Percentiles rank a stretch among this genome's conserved stretches.
phyloP scores from a whole-genome alignment of 2,329 filamentous ascomycete genomes.

The Clonostachys chloroleuca region DNA sequence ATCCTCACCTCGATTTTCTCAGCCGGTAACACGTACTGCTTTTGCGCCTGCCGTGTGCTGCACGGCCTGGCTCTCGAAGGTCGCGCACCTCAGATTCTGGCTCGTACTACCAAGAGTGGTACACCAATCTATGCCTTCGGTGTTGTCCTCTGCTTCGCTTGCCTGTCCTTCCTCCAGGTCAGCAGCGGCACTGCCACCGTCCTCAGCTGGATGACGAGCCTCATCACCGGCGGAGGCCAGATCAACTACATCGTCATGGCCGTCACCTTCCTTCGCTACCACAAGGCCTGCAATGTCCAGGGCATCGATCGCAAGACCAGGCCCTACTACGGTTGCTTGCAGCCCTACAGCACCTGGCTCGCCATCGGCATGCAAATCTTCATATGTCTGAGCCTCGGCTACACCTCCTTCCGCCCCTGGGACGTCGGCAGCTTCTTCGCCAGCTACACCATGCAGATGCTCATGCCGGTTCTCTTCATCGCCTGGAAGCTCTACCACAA shows the following conservation, averaged over 20 bases:
- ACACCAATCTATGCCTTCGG: conserved; percentile 58
- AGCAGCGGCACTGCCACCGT: conserved; percentile 51
- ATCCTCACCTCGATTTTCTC: conserved; percentile 75
- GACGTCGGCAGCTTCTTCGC: conserved; percentile 16
- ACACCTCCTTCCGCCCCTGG: conserved; percentile 59
- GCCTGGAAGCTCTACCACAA: conserved; percentile 6
- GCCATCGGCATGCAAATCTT: conserved; percentile 61
- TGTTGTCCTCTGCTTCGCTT: conserved; percentile 47
- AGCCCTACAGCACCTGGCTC: conserved; percentile 56
- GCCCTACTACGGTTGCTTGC: conserved; percentile 56
- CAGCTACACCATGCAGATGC: conserved; percentile 1
- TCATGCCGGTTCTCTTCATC: conserved; percentile 5
- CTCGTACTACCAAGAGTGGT: conserved; percentile 53
- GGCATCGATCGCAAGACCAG: conserved; percentile 51
- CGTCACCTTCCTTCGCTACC: conserved; percentile 60
- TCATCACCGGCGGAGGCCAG: conserved; percentile 64
- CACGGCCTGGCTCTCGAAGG: conserved; percentile 61
- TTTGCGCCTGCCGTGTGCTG: conserved; percentile 65
- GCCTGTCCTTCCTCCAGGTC: conserved; percentile 67
- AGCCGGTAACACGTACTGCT: conserved; percentile 73
- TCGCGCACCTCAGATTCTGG: conserved; percentile 57
- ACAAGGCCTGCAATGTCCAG: conserved; percentile 52
- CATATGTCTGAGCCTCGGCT: conserved; percentile 64
- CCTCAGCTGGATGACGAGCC: conserved; percentile 71
- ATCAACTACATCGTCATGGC: conserved; percentile 67